Conservation (phyloP, 2,329 filamentous ascomycete genomes). For the Penicillium digitatum region DNA sequence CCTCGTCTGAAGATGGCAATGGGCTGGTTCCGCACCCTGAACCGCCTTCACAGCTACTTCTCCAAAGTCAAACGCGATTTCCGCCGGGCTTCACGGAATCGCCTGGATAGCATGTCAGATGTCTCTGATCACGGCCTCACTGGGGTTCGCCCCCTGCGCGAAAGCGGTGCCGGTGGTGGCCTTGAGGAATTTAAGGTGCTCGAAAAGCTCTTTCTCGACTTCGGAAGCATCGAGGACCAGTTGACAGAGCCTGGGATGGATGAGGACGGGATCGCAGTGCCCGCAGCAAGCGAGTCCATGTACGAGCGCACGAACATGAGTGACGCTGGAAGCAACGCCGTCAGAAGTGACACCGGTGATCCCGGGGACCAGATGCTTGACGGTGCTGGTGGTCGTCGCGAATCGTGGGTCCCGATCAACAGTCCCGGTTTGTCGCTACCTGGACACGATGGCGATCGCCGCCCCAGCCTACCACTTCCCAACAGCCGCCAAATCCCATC, state of each 20-base stretch:
- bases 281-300: slow-evolving; percentile 18
- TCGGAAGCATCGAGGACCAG: slow-evolving; percentile 40
- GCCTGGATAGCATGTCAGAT: slow-evolving; percentile 29
- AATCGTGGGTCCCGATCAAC: slow-evolving; percentile 43
- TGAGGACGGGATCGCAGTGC: slow-evolving; percentile 30
- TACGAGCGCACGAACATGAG: slow-evolving; percentile 36
- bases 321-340: slow-evolving; percentile 40
- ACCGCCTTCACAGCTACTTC: slow-evolving; percentile 42
- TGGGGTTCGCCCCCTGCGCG: slow-evolving; percentile 31
- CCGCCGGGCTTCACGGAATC: slow-evolving; percentile 34
- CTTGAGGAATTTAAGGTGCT: slow-evolving; percentile 41
- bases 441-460: slow-evolving; percentile 33
- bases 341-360: slow-evolving; percentile 41
- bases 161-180: slow-evolving; percentile 32
- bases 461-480: slow-evolving; percentile 39
- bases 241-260: slow-evolving; percentile 32
- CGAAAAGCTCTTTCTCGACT: slow-evolving; percentile 41
- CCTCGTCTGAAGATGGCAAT: slow-evolving; percentile 39
- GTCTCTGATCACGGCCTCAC: slow-evolving; percentile 27
- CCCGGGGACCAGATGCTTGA: slow-evolving; percentile 29
- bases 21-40: slow-evolving; percentile 45
- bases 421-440: slow-evolving; percentile 33
- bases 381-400: slow-evolving; percentile 34
- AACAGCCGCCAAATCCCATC: slow-evolving; percentile 33
- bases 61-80: slow-evolving; percentile 39